A percentile compares a stretch with the other conserved stretches of the same genome.
phyloP scores from a whole-genome alignment of 768 basidiomycete species.

The Pilatotrama ljubarskyi region DNA sequence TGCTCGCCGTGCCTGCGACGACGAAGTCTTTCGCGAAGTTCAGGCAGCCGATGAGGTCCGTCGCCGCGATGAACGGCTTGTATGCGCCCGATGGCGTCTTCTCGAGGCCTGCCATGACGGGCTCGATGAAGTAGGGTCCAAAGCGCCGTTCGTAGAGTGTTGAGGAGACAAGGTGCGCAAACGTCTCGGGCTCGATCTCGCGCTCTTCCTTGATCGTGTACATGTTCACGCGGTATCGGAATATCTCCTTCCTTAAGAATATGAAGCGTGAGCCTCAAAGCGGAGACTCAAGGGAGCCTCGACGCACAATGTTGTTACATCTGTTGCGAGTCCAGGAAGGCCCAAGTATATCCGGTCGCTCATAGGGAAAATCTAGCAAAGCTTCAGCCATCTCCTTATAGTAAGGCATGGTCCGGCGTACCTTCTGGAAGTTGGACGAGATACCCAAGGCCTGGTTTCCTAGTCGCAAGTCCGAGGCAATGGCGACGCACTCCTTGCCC shows the following conservation, averaged over 20 bases:
- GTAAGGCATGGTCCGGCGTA: constrained; percentile 33
- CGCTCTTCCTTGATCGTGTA: constrained; percentile 99
- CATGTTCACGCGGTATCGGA: constrained; percentile 96
- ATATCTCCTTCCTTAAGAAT: constrained; percentile 73
- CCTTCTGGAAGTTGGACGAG: constrained; percentile 94
- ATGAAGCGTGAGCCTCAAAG: neutral
- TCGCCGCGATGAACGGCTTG: constrained; percentile 93
- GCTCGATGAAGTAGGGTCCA: constrained; percentile 95
- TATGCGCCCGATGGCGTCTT: constrained; percentile 67
- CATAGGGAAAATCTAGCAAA: constrained; percentile 82
- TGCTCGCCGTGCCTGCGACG: constrained; percentile 89
- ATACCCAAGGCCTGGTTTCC: constrained; percentile 87
- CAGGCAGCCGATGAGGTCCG: constrained; percentile 91
- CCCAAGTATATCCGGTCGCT: constrained; percentile 92
- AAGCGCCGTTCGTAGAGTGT: constrained; percentile 96
- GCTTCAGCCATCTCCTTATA: constrained; percentile 16
- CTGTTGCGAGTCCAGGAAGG: constrained; percentile 89
- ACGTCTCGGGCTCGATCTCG: constrained; percentile 94
- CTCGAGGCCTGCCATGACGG: constrained; percentile 90
- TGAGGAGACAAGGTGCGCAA: constrained; percentile 92
- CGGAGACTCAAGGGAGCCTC: neutral
- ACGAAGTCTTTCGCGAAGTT: constrained; percentile 97
- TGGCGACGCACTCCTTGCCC: constrained; percentile 98
- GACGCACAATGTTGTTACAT: constrained; percentile 86
- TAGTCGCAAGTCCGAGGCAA: constrained; percentile 91